phyloP scores from a whole-genome alignment of 2,329 filamentous ascomycete species.

The Ilyonectria sp. region DNA sequence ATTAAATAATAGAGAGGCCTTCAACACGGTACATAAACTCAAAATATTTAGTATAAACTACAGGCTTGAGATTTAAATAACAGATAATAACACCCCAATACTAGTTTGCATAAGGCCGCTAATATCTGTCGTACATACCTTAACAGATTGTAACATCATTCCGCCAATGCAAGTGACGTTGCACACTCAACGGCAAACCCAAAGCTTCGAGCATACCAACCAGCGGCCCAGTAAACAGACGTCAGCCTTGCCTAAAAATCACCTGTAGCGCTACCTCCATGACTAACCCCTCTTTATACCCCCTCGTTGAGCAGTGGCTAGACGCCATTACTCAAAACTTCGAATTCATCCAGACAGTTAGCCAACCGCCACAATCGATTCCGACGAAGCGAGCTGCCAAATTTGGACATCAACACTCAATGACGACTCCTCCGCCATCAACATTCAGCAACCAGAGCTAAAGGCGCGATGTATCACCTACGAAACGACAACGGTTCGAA shows the following conservation, averaged over 20 bases:
- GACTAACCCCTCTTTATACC: background rate
- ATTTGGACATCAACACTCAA: background rate
- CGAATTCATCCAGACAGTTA: background rate
- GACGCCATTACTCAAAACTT: slow-evolving; percentile 1
- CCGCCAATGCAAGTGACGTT: slow-evolving; percentile 19
- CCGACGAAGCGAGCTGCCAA: slow-evolving; percentile 1
- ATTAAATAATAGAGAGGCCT: too few relatives aligned
- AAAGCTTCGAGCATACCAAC: slow-evolving; percentile 42
- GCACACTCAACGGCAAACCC: slow-evolving; percentile 43
- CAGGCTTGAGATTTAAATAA: too few relatives aligned
- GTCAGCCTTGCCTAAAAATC: background rate
- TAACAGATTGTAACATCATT: background rate
- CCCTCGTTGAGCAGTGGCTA: background rate
- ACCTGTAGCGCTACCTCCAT: background rate
- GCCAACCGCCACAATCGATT: background rate
- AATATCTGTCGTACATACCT: too few relatives aligned
- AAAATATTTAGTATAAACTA: too few relatives aligned
- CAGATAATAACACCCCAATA: too few relatives aligned
- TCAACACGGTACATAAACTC: too few relatives aligned
- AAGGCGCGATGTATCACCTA: background rate
- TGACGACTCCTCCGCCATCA: slow-evolving; percentile 1
- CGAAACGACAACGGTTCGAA: slow-evolving; percentile 2
- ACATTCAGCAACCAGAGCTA: background rate
- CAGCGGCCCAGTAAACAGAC: slow-evolving; percentile 32
- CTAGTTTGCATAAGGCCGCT: too few relatives aligned